phyloP scores from a whole-genome alignment of 306 rosid genomes.

The Senna siamea region DNA sequence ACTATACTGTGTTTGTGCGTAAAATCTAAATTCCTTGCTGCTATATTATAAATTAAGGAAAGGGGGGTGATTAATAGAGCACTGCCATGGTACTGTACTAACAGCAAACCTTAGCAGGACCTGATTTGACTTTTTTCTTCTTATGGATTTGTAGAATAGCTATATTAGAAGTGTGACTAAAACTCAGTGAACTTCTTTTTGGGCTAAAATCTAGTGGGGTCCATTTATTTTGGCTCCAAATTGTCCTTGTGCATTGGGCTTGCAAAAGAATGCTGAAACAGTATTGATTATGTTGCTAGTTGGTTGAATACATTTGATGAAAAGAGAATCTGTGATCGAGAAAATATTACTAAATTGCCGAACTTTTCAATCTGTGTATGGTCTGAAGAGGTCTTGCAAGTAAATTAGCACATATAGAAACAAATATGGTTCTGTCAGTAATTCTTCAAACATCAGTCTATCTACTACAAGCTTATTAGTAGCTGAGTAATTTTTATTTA shows the following conservation, averaged over 20 bases:
- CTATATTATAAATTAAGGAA: too few species aligned
- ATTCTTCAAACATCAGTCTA: too few species aligned
- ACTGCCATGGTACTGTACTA: too few species aligned
- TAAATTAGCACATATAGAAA: background rate
- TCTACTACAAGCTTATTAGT: too few species aligned
- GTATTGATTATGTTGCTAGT: background rate
- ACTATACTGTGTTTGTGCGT: too few species aligned
- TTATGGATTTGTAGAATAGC: too few species aligned
- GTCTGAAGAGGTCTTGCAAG: background rate
- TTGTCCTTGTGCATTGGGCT: conserved; percentile 29
- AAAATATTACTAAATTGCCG: background rate
- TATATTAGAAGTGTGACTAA: conserved; percentile 13
- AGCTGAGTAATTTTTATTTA: too few species aligned
- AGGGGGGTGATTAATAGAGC: too few species aligned
- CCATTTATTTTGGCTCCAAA: conserved; percentile 13
- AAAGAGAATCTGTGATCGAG: conserved; percentile 9
- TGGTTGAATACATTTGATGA: conserved; percentile 12
- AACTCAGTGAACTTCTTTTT: background rate
- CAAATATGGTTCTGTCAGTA: conserved; percentile 5
- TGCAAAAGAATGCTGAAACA: conserved; percentile 22
- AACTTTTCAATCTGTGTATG: background rate
- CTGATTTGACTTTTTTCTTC: too few species aligned
- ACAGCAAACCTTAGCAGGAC: too few species aligned
- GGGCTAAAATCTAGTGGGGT: conserved; percentile 38
- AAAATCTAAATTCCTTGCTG: too few species aligned